Evolutionary conservation across 2,329 filamentous ascomycete genomes (phyloP), one percentile per base, ranked within the genome.

Genomic region (Xylaria arbuscula): DNA sequence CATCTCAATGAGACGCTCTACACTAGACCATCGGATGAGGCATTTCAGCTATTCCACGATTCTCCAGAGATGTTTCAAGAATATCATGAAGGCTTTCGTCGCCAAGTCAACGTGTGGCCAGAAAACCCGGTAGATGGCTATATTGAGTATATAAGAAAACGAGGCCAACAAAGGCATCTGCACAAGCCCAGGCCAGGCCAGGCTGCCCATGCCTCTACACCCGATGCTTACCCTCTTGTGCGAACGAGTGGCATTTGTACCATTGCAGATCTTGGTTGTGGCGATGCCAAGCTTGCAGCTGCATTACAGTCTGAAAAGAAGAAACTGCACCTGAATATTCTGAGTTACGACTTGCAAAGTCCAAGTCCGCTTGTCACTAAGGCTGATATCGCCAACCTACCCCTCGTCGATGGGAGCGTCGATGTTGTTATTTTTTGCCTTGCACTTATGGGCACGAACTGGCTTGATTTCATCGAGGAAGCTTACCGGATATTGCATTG

Each of bases 361-460:
- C 90, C 93, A 6, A 89, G 88, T 66, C 85, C 89, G 19, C 87
- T 94, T 22, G 92, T 99, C 70, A 97, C 93, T 1, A 89, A 91
- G 70, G 94, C 96, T 15, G 96, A 99, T 81, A 96, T 98, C 61
- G 91, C 94, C 36, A 87, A 91, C 68, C 84, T 99, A 1, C 95
- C 95, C 0, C 83, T 97, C 0, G 83, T 84, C 5, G 90, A 94
- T 73, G 90, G 89, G 53, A 89, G 87, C 70, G 90, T 94, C 69
- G 94, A 99, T 79, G 86, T 99, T 5, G 93, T 93, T 57, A 90
- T 99, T 73, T 98, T 98, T 84, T 99, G 96, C 80, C 87, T 99
- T 38, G 96, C 95, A 58, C 88, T 99, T 67, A 99, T 99, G 96
- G 96, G 96, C 77, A 99, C 96, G 64, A 99, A 99, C 83, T 99